Evolutionary conservation across 495 filamentous ascomycete genomes (phyloP).

Genomic region (Patellaria atrata): DNA sequence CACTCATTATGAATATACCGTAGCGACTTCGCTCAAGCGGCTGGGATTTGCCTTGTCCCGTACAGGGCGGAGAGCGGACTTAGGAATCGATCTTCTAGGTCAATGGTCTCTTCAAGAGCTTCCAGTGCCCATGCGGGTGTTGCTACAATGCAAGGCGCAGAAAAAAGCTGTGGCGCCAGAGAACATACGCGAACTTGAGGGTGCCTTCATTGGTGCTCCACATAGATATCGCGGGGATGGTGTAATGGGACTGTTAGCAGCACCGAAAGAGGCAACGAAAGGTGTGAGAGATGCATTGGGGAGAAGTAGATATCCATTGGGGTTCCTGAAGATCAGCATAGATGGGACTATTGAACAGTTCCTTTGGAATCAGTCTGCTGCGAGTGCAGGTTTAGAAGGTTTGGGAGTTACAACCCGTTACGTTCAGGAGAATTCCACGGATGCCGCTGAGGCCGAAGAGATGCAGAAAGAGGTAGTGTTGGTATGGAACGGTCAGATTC

Average conservation of each 20-base stretch:
- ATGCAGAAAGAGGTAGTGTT: no score
- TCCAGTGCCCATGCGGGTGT: slow-evolving; percentile 38
- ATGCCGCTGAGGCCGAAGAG: no score
- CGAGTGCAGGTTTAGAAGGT: slow-evolving; percentile 46
- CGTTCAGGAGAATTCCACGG: slow-evolving; percentile 15
- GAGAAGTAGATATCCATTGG: slow-evolving; percentile 50
- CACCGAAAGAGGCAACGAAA: slow-evolving; percentile 37
- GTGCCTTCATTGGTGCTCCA: slow-evolving; percentile 57
- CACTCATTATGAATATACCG: slow-evolving; percentile 65
- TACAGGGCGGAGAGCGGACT: slow-evolving; percentile 59
- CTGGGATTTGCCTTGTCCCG: slow-evolving; percentile 55
- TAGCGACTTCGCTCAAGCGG: slow-evolving; percentile 42
- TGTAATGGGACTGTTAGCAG: slow-evolving; percentile 49
- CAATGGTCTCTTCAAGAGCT: slow-evolving; percentile 54
- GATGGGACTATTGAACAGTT: slow-evolving; percentile 44
- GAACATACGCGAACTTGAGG: slow-evolving; percentile 72
- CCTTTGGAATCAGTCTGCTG: slow-evolving; percentile 54
- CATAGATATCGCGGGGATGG: slow-evolving; percentile 46
- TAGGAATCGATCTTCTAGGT: slow-evolving; percentile 73
- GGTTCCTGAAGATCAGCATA: slow-evolving; percentile 35
- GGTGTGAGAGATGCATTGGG: slow-evolving; percentile 53
- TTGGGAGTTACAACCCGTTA: slow-evolving; percentile 48
- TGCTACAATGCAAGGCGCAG: slow-evolving; percentile 70
- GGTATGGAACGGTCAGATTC: no score
- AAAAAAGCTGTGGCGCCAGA: slow-evolving; percentile 33